Percentiles rank a stretch among this genome's conserved stretches.
Conservation (phyloP, 768 basidiomycete species). For the Tricholoma sp. region DNA sequence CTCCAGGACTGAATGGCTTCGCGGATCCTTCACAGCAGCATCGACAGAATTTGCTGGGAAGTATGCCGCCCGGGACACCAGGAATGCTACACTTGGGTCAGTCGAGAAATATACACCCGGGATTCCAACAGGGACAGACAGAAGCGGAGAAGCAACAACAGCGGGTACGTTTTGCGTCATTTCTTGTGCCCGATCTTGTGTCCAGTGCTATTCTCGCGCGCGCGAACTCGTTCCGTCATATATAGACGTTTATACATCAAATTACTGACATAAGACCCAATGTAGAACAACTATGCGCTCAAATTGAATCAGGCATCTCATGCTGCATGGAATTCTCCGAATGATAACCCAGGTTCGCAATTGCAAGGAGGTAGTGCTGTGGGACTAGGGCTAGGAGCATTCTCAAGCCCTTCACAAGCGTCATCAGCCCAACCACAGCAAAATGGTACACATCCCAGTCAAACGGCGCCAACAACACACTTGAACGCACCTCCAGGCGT, state of each 20-base stretch:
- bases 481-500: constrained; percentile 48
- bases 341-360: constrained; percentile 39
- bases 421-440: constrained; percentile 26
- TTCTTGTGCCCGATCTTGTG: constrained; percentile 3
- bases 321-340: constrained; percentile 63
- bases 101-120: constrained; percentile 43
- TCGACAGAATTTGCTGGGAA: constrained; percentile 44
- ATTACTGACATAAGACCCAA: constrained; percentile 14
- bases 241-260: constrained; percentile 6
- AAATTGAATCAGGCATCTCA: constrained; percentile 61
- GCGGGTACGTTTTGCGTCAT: constrained; percentile 47
- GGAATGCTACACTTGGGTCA: constrained; percentile 61
- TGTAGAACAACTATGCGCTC: constrained; percentile 53
- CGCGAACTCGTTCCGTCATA: constrained; percentile 8
- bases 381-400: constrained; percentile 11
- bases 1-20: constrained; percentile 78
- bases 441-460: constrained; percentile 41
- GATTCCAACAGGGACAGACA: constrained; percentile 52
- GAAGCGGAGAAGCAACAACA: constrained; percentile 62
- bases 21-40: constrained; percentile 43
- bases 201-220: constrained; percentile 2
- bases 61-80: constrained; percentile 44
- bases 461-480: constrained; percentile 38
- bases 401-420: constrained; percentile 16
- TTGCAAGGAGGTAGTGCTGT: constrained; percentile 13